Evolutionary conservation across 2,329 filamentous ascomycete species (phyloP), one percentile per base, ranked within the genome.

Genomic region (Nothopassalora personata): DNA sequence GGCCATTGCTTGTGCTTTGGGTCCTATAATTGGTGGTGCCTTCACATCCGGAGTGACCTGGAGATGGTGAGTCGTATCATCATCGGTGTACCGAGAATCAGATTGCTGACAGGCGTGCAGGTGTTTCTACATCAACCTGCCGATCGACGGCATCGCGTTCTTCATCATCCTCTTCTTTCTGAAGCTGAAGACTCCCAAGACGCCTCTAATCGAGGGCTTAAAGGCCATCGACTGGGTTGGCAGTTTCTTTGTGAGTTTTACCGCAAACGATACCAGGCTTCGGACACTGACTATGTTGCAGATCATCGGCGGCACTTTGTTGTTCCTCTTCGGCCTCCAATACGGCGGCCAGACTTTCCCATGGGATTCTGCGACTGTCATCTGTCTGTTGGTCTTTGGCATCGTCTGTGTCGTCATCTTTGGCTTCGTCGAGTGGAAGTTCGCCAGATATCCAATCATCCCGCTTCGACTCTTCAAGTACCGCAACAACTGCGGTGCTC

Each of bases 361-460:
- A 0, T 85, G 82, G 82, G 71, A 72, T 56, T 82, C 79, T 0
- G 73, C 80, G 0, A 82, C 80, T 56, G 79, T 84, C 18, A 80
- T 84, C 45, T 80, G 79, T 47, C 69, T 84, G 5, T 76, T 84
- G 13, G 73, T 83, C 0, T 77, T 83, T 46, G 81, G 82, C 0
- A 65, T 70, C 7, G 50, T 78, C 2, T 78, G 80, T 72, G 74
- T 77, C 4, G 69, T 76, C 36, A 69, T 78, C 0, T 84, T 90
- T 67, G 68, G 87, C 46, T 53, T 84, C 61, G 82, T 83, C 65
- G 88, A 91, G 72, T 82, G 80, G 71, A 80, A 80, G 56, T 67
- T 89, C 8, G 87, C 87, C 5, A 77, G 78, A 54, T 82, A 85
- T 64, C 88, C 88, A 0, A 74, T 91, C n/a, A 86, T 91, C 64